These are phyloP conservation scores for Colletotrichum magnum DNA, from an alignment of 2,329 filamentous ascomycete genomes.

Conservation along the genomic window DNA sequence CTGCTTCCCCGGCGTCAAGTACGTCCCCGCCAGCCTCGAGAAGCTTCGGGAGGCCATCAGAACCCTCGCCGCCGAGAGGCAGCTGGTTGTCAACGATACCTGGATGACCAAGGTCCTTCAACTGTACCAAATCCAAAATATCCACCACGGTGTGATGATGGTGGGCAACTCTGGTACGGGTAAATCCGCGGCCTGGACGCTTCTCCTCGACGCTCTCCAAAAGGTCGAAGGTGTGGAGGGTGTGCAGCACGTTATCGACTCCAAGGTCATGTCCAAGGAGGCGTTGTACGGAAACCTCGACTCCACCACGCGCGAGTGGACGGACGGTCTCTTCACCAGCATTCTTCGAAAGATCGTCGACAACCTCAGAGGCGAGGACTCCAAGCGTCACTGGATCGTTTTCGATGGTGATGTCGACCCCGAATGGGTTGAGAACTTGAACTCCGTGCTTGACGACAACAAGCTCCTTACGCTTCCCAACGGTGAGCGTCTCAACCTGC, in stretches of 20 bases:
- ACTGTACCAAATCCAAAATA: conserved; percentile 96
- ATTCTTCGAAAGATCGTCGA: conserved; percentile 99
- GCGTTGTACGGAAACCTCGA: conserved; percentile 95
- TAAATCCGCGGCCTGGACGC: conserved; percentile 95
- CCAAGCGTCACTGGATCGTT: conserved; percentile 98
- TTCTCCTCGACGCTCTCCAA: conserved; percentile 91
- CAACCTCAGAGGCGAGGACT: conserved; percentile 96
- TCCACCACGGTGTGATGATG: conserved; percentile 99
- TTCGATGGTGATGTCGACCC: conserved; percentile 99
- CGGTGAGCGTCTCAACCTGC: conserved; percentile 95
- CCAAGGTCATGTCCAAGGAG: conserved; percentile 99
- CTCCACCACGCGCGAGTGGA: conserved; percentile 98
- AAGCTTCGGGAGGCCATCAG: conserved; percentile 86
- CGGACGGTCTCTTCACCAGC: conserved; percentile 97
- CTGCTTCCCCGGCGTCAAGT: conserved; percentile 93
- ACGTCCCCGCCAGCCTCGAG: conserved; percentile 89
- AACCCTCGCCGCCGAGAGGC: conserved; percentile 84
- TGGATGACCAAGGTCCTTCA: conserved; percentile 99
- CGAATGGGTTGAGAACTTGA: conserved; percentile 99
- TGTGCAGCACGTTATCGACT: conserved; percentile 97
- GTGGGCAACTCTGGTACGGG: conserved; percentile 97
- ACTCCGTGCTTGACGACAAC: conserved; percentile 99
- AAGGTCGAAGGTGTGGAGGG: conserved; percentile 93
- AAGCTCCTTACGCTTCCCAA: conserved; percentile 97
- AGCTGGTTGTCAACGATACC: conserved; percentile 89